Conservation (phyloP, 495 filamentous ascomycete genomes). For the Rhizodiscina lignyota region DNA sequence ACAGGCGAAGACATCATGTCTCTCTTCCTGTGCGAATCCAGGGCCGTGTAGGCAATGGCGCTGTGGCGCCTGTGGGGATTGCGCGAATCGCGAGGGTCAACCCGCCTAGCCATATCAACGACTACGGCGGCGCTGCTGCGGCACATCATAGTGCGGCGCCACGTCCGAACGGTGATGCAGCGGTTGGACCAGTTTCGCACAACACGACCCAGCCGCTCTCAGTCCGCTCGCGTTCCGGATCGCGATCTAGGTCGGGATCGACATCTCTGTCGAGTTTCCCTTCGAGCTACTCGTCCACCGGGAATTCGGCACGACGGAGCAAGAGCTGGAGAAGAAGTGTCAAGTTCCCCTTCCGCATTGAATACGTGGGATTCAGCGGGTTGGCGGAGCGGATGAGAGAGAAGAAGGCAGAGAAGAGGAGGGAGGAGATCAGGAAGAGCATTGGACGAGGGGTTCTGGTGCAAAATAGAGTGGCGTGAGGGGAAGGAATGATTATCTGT, state of each 20-base stretch:
- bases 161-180: neutral
- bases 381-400: neutral
- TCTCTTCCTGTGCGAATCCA: no score
- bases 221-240: neutral
- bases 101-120: neutral
- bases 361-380: constrained; percentile 1
- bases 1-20: neutral
- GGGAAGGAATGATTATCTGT: no score
- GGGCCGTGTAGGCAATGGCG: no score
- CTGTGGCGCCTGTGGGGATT: no score
- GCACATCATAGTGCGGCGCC: neutral
- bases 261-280: no score
- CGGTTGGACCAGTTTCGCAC: no score
- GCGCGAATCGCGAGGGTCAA: neutral
- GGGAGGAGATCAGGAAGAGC: neutral
- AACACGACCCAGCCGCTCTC: no score
- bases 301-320: neutral
- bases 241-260: no score
- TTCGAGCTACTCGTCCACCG: no score
- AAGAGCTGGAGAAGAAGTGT: neutral
- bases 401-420: neutral
- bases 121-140: neutral
- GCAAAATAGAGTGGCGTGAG: no score
- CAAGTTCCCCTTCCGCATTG: neutral
- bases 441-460: neutral